These are phyloP conservation scores for Talaromyces rugulosus DNA, from an alignment of 2,329 filamentous ascomycete species.

Conservation along the genomic window DNA sequence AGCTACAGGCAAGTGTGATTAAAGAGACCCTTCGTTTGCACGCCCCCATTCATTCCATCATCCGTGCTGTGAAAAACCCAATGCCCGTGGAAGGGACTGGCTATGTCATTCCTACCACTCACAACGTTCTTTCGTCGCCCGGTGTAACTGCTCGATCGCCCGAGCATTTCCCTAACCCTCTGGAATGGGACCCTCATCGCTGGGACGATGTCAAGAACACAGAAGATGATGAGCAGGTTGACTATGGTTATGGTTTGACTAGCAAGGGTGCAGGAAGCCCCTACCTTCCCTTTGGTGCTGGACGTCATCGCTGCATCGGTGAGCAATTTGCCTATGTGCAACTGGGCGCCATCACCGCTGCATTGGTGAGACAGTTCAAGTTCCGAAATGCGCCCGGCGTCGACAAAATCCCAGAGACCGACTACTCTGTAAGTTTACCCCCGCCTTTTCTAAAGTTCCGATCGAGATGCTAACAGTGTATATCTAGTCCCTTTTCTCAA, in stretches of 20 bases:
- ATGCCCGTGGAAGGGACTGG: conserved; percentile 52
- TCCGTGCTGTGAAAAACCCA: conserved; percentile 67
- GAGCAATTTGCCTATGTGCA: conserved; percentile 74
- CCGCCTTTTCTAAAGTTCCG: background rate
- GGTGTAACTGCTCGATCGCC: conserved; percentile 59
- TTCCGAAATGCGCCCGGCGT: conserved; percentile 55
- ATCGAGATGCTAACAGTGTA: background rate
- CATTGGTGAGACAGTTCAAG: conserved; percentile 58
- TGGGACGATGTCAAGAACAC: conserved; percentile 47
- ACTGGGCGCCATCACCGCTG: conserved; percentile 60
- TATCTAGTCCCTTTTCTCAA: conserved; percentile 60
- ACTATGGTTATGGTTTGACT: conserved; percentile 59
- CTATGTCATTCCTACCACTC: conserved; percentile 72
- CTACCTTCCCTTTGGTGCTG: conserved; percentile 69
- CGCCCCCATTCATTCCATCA: conserved; percentile 67
- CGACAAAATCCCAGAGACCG: conserved; percentile 57
- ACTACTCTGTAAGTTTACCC: conserved; percentile 52
- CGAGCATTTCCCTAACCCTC: conserved; percentile 58
- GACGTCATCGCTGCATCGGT: conserved; percentile 69
- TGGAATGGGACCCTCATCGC: conserved; percentile 58
- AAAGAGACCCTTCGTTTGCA: conserved; percentile 70
- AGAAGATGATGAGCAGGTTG: conserved; percentile 53
- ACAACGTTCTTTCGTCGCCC: conserved; percentile 76
- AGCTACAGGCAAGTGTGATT: conserved; percentile 60
- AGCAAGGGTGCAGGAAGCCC: conserved; percentile 59